Percentiles rank a stretch among this genome's conserved stretches.
Conservation (phyloP, 495 filamentous ascomycete species). For the Ramalina intermedia region DNA sequence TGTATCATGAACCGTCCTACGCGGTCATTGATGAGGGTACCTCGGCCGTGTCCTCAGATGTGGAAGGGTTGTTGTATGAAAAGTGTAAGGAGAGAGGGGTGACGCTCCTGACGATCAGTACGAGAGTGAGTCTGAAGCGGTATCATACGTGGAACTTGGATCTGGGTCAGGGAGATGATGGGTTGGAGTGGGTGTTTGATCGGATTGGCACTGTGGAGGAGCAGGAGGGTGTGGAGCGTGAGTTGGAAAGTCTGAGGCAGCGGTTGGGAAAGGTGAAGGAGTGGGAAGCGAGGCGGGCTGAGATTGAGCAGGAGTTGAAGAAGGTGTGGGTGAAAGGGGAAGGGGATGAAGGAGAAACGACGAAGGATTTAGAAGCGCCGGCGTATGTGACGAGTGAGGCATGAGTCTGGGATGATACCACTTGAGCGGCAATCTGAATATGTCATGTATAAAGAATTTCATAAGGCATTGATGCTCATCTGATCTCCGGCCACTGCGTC, state of each 20-base stretch:
- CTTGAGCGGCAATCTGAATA: not conserved
- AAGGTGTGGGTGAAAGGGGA: conserved; percentile 39
- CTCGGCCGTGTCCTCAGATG: conserved; percentile 81
- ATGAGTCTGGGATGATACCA: conserved; percentile 1
- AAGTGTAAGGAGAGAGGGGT: conserved; percentile 83
- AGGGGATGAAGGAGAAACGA: conserved; percentile 13
- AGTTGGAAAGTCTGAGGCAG: conserved; percentile 70
- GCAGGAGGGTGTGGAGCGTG: conserved; percentile 78
- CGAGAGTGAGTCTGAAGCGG: conserved; percentile 80
- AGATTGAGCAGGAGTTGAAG: conserved; percentile 57
- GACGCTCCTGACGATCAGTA: conserved; percentile 87
- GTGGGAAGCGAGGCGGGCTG: conserved; percentile 63
- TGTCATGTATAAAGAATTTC: too few relatives aligned
- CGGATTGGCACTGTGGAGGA: conserved; percentile 85
- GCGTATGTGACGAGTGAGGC: not conserved
- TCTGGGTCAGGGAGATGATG: conserved; percentile 54
- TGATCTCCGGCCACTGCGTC: too few relatives aligned
- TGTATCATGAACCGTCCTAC: conserved; percentile 91
- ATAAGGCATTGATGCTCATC: too few relatives aligned
- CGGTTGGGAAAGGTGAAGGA: conserved; percentile 64
- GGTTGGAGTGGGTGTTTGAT: conserved; percentile 69
- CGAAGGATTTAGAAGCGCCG: conserved; percentile 5
- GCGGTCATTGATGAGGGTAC: conserved; percentile 94
- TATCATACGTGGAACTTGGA: conserved; percentile 85
- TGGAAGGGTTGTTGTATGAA: conserved; percentile 89